Evolutionary conservation across 148 eudicot genomes (phyloP).

Genomic region (Talinum fruticosum): DNA sequence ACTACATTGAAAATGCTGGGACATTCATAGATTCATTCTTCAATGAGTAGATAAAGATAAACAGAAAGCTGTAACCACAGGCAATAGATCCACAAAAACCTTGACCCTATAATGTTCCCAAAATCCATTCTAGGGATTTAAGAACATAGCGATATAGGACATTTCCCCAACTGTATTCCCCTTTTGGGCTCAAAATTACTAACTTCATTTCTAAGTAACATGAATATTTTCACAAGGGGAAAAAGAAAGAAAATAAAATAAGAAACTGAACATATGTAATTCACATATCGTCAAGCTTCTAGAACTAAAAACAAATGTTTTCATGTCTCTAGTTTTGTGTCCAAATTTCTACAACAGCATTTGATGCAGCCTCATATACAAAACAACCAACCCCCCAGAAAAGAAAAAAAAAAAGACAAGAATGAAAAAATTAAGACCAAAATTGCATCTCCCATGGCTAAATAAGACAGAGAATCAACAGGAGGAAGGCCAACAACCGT

Average conservation of each 20-base stretch:
- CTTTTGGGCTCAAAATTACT: no score
- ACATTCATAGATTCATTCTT: background rate
- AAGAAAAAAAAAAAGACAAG: background rate
- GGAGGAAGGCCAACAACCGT: background rate
- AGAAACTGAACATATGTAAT: background rate
- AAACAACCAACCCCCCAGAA: background rate
- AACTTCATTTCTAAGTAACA: background rate
- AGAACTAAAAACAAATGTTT: background rate
- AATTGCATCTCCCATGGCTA: conserved; percentile 11
- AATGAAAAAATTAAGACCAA: conserved; percentile 9
- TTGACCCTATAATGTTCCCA: background rate
- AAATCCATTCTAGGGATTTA: background rate
- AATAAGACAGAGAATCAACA: background rate
- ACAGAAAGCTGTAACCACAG: background rate
- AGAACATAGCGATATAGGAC: no score
- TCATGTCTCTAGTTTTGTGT: no score
- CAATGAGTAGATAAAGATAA: background rate
- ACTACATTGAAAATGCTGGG: background rate
- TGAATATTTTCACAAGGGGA: background rate
- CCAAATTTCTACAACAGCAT: no score
- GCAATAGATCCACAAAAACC: background rate
- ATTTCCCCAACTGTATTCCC: no score
- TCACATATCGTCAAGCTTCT: background rate
- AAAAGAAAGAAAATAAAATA: background rate
- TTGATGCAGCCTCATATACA: no score